Percentiles rank a stretch among this genome's conserved stretches.
Evolutionary conservation across 495 filamentous ascomycete genomes (phyloP).

Genomic region (Penicillium steckii): DNA sequence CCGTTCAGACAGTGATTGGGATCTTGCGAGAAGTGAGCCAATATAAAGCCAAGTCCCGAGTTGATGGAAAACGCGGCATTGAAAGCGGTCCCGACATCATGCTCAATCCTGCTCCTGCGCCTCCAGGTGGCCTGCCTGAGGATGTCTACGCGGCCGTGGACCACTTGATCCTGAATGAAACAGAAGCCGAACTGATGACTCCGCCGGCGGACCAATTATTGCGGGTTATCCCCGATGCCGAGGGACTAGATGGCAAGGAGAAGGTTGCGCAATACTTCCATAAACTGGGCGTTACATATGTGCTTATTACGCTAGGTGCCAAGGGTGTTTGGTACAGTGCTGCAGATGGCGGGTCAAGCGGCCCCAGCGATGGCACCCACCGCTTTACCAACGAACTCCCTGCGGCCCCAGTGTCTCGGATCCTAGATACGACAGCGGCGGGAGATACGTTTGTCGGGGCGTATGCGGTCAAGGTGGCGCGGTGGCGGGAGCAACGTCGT

Average conservation of each 20-base stretch:
- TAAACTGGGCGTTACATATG: constrained; percentile 64
- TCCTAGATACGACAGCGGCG: constrained; percentile 91
- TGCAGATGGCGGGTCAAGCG: constrained; percentile 35
- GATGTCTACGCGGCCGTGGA: constrained; percentile 67
- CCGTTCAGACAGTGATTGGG: constrained; percentile 65
- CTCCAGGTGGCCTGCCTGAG: constrained; percentile 58
- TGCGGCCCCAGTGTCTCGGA: constrained; percentile 60
- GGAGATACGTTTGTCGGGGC: constrained; percentile 93
- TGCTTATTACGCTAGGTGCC: constrained; percentile 80
- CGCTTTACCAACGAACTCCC: constrained; percentile 41
- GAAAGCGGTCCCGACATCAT: constrained; percentile 55
- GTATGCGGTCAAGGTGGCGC: constrained; percentile 68
- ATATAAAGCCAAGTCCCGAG: constrained; percentile 43
- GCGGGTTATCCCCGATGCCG: constrained; percentile 34
- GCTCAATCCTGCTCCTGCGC: constrained; percentile 84
- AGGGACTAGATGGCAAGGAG: constrained; percentile 47
- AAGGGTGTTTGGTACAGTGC: constrained; percentile 67
- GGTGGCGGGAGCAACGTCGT: constrained; percentile 39
- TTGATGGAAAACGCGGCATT: constrained; percentile 44
- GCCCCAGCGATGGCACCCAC: constrained; percentile 32
- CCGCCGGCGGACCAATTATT: constrained; percentile 37
- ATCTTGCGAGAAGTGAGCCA: constrained; percentile 48
- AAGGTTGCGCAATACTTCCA: constrained; percentile 60
- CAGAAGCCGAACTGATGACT: constrained; percentile 74
- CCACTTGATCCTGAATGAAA: constrained; percentile 88